phyloP scores from a whole-genome alignment of 163 green algal genomes.

The Trebouxia gelatinosa region DNA sequence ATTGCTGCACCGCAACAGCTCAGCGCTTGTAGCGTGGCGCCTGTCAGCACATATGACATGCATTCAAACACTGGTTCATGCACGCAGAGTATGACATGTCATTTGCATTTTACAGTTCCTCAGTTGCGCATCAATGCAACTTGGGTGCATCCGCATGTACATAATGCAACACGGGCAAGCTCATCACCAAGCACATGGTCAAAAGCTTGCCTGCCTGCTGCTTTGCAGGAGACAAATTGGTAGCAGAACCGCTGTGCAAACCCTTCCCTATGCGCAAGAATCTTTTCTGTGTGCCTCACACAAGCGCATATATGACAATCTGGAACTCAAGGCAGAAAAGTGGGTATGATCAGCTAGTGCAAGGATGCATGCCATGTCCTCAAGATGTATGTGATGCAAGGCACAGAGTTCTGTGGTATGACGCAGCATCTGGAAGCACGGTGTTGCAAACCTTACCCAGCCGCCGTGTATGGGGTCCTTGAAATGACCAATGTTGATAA shows the following conservation, averaged over 20 bases:
- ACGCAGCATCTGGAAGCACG: too few species aligned
- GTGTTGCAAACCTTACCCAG: too few species aligned
- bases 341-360: too few species aligned
- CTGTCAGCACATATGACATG: neutral
- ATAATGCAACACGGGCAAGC: neutral
- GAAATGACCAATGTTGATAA: slow-evolving; percentile 87
- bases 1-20: neutral
- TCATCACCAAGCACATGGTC: neutral
- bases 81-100: neutral
- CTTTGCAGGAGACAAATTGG: slow-evolving; percentile 13
- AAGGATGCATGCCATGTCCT: too few species aligned
- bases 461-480: slow-evolving; percentile 58
- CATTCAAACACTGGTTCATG: neutral
- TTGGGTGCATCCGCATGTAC: neutral
- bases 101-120: too few species aligned
- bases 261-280: too few species aligned
- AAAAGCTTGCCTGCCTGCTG: neutral
- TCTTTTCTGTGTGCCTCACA: too few species aligned
- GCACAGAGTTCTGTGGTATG: too few species aligned
- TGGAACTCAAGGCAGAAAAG: too few species aligned
- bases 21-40: neutral
- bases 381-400: too few species aligned
- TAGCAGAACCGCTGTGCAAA: too few species aligned
- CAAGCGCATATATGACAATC: too few species aligned
- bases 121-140: neutral